Conservation (phyloP, 2,329 filamentous ascomycete genomes). For the Aspergillus pseudonomiae region DNA sequence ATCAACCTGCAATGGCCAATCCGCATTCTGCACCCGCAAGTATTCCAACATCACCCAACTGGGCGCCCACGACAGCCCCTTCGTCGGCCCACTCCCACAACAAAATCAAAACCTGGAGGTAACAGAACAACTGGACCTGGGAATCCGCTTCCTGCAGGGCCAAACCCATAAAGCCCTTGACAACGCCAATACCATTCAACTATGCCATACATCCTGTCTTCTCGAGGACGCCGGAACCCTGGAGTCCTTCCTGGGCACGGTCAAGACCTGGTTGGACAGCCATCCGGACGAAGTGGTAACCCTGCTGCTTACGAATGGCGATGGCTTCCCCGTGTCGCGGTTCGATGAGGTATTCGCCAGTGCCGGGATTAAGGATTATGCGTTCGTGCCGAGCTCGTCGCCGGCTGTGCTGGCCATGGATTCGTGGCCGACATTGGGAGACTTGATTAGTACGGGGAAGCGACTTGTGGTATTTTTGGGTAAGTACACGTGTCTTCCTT, state of each 20-base stretch:
- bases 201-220: constrained; percentile 68
- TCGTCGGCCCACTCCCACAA: constrained; percentile 58
- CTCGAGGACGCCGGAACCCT: constrained; percentile 63
- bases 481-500: constrained; percentile 19
- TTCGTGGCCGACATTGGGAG: constrained; percentile 47
- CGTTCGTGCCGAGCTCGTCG: constrained; percentile 40
- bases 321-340: constrained; percentile 40
- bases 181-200: constrained; percentile 53
- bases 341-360: constrained; percentile 39
- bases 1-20: constrained; percentile 59
- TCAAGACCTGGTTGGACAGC: constrained; percentile 63
- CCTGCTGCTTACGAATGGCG: constrained; percentile 65
- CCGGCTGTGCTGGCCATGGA: constrained; percentile 34
- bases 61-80: constrained; percentile 68
- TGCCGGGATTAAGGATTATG: constrained; percentile 37
- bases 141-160: constrained; percentile 66
- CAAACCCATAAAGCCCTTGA: constrained; percentile 60
- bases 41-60: constrained; percentile 66
- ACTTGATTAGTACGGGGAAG: constrained; percentile 46
- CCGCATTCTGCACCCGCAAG: constrained; percentile 57
- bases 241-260: constrained; percentile 55
- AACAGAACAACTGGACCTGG: constrained; percentile 60
- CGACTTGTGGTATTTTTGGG: constrained; percentile 49
- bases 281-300: constrained; percentile 66
- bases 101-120: constrained; percentile 66